Conservation (phyloP, 1,139 yeast species). For the Hanseniaspora gamundiae region DNA sequence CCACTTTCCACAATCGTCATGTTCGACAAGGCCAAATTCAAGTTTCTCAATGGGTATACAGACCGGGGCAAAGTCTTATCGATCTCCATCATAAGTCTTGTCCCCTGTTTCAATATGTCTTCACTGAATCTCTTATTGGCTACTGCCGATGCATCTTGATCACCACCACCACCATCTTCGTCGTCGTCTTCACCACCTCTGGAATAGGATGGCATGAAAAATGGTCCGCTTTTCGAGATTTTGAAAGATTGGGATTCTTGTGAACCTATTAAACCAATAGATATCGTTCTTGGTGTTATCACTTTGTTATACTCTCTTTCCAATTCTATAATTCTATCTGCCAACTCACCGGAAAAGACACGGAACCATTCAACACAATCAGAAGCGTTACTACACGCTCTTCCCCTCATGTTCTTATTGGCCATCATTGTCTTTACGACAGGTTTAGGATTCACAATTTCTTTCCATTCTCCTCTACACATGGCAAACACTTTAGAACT, state of each 20-base stretch:
- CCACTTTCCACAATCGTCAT: conserved; percentile 35
- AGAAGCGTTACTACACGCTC: conserved; percentile 37
- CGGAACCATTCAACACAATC: conserved; percentile 73
- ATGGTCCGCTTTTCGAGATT: conserved; percentile 18
- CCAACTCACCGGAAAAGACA: conserved; percentile 72
- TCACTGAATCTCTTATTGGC: conserved; percentile 2
- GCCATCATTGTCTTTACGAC: conserved; percentile 82
- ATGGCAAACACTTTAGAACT: conserved; percentile 45
- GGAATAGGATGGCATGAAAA: conserved; percentile 6
- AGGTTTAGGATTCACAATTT: conserved; percentile 44
- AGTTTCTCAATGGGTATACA: conserved; percentile 38
- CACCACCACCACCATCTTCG: conserved; percentile 29
- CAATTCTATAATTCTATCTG: conserved; percentile 56
- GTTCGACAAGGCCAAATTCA: conserved; percentile 41
- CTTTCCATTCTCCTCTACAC: conserved; percentile 48
- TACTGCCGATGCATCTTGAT: no score
- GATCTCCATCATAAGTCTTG: conserved; percentile 30
- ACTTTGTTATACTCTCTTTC: conserved; percentile 48
- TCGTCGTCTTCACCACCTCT: conserved; percentile 11
- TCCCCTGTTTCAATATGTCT: conserved; percentile 26
- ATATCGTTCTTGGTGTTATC: conserved; percentile 42
- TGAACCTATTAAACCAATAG: conserved; percentile 27
- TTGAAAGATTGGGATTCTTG: conserved; percentile 26
- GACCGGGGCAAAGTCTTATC: conserved; percentile 22
- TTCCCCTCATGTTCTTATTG: conserved; percentile 58